Evolutionary conservation across 768 basidiomycete species (phyloP).

Genomic region (Suillus cothurnatus): DNA sequence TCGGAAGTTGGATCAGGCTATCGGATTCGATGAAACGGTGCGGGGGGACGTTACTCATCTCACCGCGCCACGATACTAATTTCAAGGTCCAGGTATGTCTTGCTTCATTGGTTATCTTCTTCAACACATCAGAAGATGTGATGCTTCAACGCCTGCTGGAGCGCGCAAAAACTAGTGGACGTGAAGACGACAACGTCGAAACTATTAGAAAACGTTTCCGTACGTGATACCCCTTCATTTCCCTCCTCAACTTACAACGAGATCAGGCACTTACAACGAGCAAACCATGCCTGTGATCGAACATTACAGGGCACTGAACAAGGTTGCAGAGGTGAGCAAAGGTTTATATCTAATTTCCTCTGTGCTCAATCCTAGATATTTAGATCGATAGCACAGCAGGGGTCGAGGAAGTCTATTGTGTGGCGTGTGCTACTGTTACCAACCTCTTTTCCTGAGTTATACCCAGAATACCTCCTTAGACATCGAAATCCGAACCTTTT

Average conservation of each 20-base stretch:
- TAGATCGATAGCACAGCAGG: conserved; percentile 72
- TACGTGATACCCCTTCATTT: conserved; percentile 37
- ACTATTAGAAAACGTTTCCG: conserved; percentile 97
- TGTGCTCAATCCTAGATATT: conserved; percentile 1
- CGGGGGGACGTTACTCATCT: conserved; percentile 22
- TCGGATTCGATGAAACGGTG: conserved; percentile 87
- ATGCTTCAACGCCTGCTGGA: conserved; percentile 86
- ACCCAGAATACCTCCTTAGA: conserved; percentile 8
- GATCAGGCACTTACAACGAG: conserved; percentile 5
- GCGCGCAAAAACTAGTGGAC: conserved; percentile 90
- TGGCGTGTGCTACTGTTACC: conserved; percentile 56
- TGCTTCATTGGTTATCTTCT: conserved; percentile 82
- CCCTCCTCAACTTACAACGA: not conserved
- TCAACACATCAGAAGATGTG: conserved; percentile 83
- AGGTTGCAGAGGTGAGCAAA: conserved; percentile 74
- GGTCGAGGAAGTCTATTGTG: conserved; percentile 71
- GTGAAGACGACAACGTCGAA: conserved; percentile 94
- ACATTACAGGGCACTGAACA: conserved; percentile 65
- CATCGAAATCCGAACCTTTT: not conserved
- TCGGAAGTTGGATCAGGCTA: conserved; percentile 97
- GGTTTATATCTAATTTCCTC: not conserved
- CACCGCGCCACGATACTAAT: not conserved
- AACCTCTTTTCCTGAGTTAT: conserved; percentile 41
- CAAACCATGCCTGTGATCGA: conserved; percentile 94
- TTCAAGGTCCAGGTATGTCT: conserved; percentile 63